Base-by-base conservation (phyloP, 108 stramenopile genomes). In the Cyclotella baltica region DNA sequence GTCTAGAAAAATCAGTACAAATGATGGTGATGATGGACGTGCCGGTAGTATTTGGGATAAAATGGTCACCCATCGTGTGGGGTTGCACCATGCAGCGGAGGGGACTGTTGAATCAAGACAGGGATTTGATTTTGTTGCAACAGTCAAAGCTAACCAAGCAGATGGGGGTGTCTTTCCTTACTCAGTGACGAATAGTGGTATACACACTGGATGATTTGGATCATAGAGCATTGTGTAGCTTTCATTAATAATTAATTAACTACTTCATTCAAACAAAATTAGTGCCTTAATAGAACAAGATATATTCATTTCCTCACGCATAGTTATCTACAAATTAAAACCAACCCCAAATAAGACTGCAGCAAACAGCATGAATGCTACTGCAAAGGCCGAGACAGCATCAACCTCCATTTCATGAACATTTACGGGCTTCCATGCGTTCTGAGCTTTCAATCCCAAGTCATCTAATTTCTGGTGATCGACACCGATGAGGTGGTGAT, bases 91-190 rank as follows among this genome's bases (percentile, higher is more conserved):
- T 66, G 81, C 77, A 33, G 81, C 61, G 9, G 69, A 77, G 25
- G 81, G 81, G 51, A 72, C 81, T 25, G 35, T 30, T 19, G 81
- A 82, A 67, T 48, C 71, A 23, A 35, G 51, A 23, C 56, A 51
- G 2, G 81, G 81, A 19, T 82, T 62, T 53, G 75, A 76, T 50
- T 82, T 72, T 62, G 81, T 82, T 3, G 81, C 81, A 10, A 73
- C 67, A 0, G 15, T 73, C 30, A 61, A 68, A 4, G 52, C 23
- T 30, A 61, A 27, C n/a, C 53, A 67, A 23, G 72, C 31, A 62
- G 72, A 52, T 36, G 10, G 38, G 2, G 22, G 51, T 52, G 33
- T 80, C 35, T 80, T 80, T 51, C 79, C 79, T 1, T 80, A 80
- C 72, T 67, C 79, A 0, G 72, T 73, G 29, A 68, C 61, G 1